Percentiles rank a stretch among this genome's conserved stretches.
Conservation (phyloP, 352 stramenopile genomes). For the Globisporangium abappressorium region DNA sequence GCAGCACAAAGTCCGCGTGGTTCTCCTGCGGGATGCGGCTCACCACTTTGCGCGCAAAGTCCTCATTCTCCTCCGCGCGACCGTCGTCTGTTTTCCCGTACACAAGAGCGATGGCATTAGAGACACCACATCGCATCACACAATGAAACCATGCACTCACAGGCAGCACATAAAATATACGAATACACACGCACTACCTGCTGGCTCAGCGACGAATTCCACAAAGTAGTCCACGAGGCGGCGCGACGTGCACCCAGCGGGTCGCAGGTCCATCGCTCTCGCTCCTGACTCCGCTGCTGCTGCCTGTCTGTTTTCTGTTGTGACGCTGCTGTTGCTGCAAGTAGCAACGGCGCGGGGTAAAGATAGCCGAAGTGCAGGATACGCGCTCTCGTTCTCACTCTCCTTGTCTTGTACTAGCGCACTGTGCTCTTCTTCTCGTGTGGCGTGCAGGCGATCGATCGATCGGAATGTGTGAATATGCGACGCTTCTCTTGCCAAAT, state of each 20-base stretch:
- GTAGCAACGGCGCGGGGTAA: background rate
- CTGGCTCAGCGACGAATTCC: slow-evolving; percentile 51
- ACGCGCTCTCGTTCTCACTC: background rate
- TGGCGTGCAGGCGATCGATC: background rate
- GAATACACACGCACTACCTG: slow-evolving; percentile 2
- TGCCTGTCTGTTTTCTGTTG: background rate
- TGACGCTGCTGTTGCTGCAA: slow-evolving; percentile 1
- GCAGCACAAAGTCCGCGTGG: slow-evolving; percentile 61
- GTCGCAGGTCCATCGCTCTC: slow-evolving; percentile 4
- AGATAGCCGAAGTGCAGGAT: background rate
- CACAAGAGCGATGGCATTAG: background rate
- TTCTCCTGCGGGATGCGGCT: slow-evolving; percentile 42
- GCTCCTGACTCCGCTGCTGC: background rate
- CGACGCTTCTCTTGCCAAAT: slow-evolving; percentile 3
- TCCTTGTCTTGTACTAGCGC: background rate
- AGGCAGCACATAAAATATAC: background rate
- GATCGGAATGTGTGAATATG: slow-evolving; percentile 3
- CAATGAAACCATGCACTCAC: background rate
- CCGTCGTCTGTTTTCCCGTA: slow-evolving; percentile 1
- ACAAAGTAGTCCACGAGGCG: slow-evolving; percentile 80
- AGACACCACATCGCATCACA: background rate
- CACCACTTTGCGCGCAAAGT: slow-evolving; percentile 42
- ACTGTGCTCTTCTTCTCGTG: background rate
- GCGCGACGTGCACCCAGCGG: background rate
- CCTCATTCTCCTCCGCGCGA: slow-evolving; percentile 26